These are phyloP conservation scores for Plasmodium vivax DNA, from an alignment of 169 alveolate species.

Conservation along the genomic window DNA sequence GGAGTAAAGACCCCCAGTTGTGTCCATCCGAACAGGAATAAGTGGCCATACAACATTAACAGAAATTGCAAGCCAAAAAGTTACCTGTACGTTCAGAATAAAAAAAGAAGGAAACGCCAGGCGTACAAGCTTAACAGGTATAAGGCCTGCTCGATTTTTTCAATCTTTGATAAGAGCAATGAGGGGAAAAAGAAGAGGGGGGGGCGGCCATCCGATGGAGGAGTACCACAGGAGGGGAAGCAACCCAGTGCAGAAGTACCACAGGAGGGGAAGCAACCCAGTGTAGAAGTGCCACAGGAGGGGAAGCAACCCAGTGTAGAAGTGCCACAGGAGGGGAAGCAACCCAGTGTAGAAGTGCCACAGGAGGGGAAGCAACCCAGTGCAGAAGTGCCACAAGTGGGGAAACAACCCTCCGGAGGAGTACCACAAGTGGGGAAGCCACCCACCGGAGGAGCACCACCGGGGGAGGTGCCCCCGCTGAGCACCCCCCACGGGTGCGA, in stretches of 20 bases:
- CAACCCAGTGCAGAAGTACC: background rate
- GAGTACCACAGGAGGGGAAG: background rate
- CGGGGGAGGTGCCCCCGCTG: background rate
- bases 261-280: background rate
- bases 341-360: background rate
- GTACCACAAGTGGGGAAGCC: background rate
- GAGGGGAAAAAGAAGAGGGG: background rate
- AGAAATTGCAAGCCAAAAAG: background rate
- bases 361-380: background rate
- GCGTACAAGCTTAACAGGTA: background rate
- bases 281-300: background rate
- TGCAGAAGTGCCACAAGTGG: background rate
- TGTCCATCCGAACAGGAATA: background rate
- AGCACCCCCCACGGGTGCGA: background rate
- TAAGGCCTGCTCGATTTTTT: slow-evolving; percentile 1
- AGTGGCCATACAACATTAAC: background rate
- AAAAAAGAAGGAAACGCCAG: background rate
- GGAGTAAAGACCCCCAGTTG: background rate
- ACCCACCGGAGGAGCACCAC: background rate
- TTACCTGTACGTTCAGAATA: background rate
- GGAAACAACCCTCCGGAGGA: background rate
- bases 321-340: background rate
- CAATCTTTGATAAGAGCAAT: background rate
- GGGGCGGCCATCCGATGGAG: background rate
- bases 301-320: background rate